phyloP scores from a whole-genome alignment of 2,329 filamentous ascomycete genomes.

The Cryoendolithus antarcticus region DNA sequence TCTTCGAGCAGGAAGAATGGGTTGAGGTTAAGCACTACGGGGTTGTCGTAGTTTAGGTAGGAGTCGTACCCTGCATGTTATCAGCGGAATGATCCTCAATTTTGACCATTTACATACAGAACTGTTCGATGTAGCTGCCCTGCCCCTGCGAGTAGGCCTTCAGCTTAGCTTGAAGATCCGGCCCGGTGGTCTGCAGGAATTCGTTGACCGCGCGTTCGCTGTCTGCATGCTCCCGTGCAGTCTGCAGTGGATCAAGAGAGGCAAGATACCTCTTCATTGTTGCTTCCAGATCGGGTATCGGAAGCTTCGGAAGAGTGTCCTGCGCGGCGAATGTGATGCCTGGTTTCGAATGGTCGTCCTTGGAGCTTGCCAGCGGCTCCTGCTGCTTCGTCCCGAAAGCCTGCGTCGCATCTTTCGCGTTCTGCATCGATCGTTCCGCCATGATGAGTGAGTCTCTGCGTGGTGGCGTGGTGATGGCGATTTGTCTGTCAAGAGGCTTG shows the following conservation, averaged over 20 bases:
- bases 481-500: conserved; percentile 49
- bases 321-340: conserved; percentile 84
- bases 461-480: conserved; percentile 1
- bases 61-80: conserved; percentile 80
- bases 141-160: conserved; percentile 83
- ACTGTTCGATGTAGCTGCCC: conserved; percentile 96
- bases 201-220: conserved; percentile 69
- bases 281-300: conserved; percentile 74
- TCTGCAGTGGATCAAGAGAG: conserved; percentile 70
- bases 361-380: conserved; percentile 35
- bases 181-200: conserved; percentile 70
- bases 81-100: not conserved
- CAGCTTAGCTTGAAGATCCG: conserved; percentile 73
- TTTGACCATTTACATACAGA: conserved; percentile 53
- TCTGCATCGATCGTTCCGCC: conserved; percentile 34
- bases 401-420: conserved; percentile 41
- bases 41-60: conserved; percentile 94
- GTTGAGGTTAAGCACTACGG: conserved; percentile 92
- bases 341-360: conserved; percentile 46
- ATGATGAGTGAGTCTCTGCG: conserved; percentile 26
- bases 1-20: conserved; percentile 96
- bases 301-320: conserved; percentile 78
- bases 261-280: conserved; percentile 71
- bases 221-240: conserved; percentile 67
- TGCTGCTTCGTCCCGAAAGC: conserved; percentile 35